phyloP scores from a whole-genome alignment of 1,284 basidiomycete genomes.

The Cutaneotrichosporon cutaneum region DNA sequence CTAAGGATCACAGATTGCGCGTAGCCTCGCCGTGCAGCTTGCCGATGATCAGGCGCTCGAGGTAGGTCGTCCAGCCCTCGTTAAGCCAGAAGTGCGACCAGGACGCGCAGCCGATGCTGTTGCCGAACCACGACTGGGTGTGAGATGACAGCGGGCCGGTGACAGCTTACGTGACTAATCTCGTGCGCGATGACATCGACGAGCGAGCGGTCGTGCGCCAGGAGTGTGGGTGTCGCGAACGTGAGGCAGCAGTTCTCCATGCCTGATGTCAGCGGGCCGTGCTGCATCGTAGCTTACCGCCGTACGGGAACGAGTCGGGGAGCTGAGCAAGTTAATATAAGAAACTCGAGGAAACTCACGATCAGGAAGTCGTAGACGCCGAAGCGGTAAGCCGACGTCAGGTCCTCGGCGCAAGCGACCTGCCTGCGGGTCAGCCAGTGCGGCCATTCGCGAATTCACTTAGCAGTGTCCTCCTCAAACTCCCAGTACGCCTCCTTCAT shows the following conservation, averaged over 20 bases:
- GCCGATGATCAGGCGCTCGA: conserved; percentile 74
- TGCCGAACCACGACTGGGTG: conserved; percentile 78
- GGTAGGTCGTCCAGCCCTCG: conserved; percentile 91
- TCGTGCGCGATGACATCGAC: conserved; percentile 79
- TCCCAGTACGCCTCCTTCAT: conserved; percentile 82
- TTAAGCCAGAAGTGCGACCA: conserved; percentile 84
- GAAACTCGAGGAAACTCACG: background rate
- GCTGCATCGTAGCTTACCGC: conserved; percentile 61
- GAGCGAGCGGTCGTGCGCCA: conserved; percentile 77
- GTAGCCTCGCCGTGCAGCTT: conserved; percentile 72
- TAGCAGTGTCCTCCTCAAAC: conserved; percentile 78
- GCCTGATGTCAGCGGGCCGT: conserved; percentile 28
- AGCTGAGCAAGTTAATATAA: conserved; percentile 47
- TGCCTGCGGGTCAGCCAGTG: conserved; percentile 13
- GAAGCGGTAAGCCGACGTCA: conserved; percentile 76
- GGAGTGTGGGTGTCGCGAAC: conserved; percentile 80
- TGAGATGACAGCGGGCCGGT: conserved; percentile 21
- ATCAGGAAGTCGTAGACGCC: conserved; percentile 88
- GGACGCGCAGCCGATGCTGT: conserved; percentile 60
- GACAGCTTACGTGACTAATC: conserved; percentile 48
- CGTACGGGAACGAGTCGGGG: conserved; percentile 90
- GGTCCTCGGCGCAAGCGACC: conserved; percentile 68
- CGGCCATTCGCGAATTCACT: conserved; percentile 53
- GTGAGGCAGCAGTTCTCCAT: conserved; percentile 66
- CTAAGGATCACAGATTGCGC: conserved; percentile 61